These are phyloP conservation scores for Sequoiadendron giganteum DNA, from an alignment of 75 land plant species.

Conservation along the genomic window DNA sequence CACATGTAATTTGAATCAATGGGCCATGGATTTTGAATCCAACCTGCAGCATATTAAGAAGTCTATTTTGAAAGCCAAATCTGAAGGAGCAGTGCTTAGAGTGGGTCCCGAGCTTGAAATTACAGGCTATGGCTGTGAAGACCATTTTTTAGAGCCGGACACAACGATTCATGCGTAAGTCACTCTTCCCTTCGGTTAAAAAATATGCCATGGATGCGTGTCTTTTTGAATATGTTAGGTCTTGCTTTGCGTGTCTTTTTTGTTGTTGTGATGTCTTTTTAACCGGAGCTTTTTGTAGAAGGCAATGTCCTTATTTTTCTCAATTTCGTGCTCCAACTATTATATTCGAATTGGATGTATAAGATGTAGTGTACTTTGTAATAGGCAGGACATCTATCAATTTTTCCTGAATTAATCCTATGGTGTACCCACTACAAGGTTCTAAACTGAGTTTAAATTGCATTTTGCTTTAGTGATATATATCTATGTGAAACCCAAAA, in stretches of 20 bases:
- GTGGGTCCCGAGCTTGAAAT: conserved; percentile 99
- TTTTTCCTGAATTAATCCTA: background rate
- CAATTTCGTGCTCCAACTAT: background rate
- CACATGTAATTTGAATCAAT: conserved; percentile 92
- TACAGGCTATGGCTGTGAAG: conserved; percentile 96
- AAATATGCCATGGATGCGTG: background rate
- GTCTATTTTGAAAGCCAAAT: conserved; percentile 69
- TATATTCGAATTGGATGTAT: background rate
- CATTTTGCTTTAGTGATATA: background rate
- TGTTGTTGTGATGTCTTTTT: background rate
- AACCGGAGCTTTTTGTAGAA: background rate
- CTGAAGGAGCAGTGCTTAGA: conserved; percentile 69
- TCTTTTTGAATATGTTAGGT: background rate
- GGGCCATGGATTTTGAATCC: conserved; percentile 98
- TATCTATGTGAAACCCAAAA: background rate
- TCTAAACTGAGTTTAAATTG: background rate
- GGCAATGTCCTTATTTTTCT: background rate
- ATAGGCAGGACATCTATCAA: background rate
- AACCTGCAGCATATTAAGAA: conserved; percentile 77
- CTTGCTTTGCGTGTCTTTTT: background rate
- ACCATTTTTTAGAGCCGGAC: conserved; percentile 91
- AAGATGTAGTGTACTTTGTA: background rate
- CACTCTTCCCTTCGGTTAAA: background rate
- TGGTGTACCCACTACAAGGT: background rate
- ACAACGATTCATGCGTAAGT: conserved; percentile 77